Evolutionary conservation across 768 basidiomycete genomes (phyloP).

Genomic region (Neoboletus magnificus): DNA sequence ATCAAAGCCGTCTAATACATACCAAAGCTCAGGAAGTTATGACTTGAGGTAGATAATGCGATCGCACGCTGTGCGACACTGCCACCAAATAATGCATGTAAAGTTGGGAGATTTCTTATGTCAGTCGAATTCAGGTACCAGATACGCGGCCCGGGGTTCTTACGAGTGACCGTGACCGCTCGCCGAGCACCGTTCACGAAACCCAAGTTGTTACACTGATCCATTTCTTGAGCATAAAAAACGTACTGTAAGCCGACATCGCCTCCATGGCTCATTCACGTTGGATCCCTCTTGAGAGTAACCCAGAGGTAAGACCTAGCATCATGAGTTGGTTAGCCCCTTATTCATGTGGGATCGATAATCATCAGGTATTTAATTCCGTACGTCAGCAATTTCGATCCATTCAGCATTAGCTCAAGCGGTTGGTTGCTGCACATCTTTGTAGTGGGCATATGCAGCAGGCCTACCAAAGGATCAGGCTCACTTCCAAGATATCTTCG

Average conservation of each 20-base stretch:
- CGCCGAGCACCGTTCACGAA: neutral
- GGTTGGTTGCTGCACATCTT: neutral
- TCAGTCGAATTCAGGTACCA: neutral
- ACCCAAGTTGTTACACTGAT: neutral
- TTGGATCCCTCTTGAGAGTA: conserved; percentile 84
- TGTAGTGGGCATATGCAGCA: conserved; percentile 69
- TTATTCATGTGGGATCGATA: conserved; percentile 1
- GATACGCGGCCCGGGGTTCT: neutral
- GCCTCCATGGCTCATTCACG: conserved; percentile 28
- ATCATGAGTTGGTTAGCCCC: neutral
- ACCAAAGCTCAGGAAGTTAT: too few relatives aligned
- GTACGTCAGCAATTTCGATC: conserved; percentile 14
- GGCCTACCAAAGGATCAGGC: conserved; percentile 51
- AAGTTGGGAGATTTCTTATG: neutral
- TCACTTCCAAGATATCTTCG: conserved; percentile 69
- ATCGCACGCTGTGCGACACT: too few relatives aligned
- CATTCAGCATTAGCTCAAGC: neutral
- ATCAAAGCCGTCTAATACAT: too few relatives aligned
- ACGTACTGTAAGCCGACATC: neutral
- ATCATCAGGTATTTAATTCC: conserved; percentile 30
- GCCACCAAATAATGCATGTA: too few relatives aligned
- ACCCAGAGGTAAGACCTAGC: conserved; percentile 50
- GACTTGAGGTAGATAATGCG: too few relatives aligned
- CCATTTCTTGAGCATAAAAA: neutral
- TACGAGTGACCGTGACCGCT: neutral